Evolutionary conservation across 495 filamentous ascomycete species (phyloP).

Genomic region (Penicillium coprophilum): DNA sequence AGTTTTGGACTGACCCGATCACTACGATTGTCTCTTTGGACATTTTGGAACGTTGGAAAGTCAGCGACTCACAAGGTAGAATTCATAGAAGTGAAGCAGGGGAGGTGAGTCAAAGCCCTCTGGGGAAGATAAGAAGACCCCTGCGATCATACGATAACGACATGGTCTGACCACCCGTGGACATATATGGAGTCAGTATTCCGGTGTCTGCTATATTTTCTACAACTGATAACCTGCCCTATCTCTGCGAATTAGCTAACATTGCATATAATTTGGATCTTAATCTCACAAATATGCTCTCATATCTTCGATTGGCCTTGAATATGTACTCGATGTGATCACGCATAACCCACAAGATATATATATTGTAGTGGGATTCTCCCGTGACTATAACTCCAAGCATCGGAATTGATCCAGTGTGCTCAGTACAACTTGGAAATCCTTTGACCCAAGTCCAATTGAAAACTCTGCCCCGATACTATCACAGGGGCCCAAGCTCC

Average conservation of each 20-base stretch:
- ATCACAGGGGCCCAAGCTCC: constrained; percentile 33
- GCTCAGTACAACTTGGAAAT: constrained; percentile 6
- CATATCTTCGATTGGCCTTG: neutral
- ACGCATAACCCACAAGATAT: no score
- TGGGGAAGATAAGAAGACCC: constrained; percentile 20
- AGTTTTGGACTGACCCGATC: constrained; percentile 37
- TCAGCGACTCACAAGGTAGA: neutral
- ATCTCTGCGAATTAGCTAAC: no score
- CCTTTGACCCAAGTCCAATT: constrained; percentile 21
- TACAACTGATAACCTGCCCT: no score
- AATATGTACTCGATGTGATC: neutral
- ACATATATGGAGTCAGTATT: no score
- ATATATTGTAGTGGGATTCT: no score
- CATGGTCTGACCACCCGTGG: neutral
- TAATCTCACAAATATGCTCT: no score
- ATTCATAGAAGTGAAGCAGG: neutral
- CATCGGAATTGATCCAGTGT: constrained; percentile 1
- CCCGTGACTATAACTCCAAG: constrained; percentile 1
- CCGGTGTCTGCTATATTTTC: no score
- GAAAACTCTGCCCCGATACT: constrained; percentile 20
- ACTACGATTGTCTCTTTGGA: constrained; percentile 43
- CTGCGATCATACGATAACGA: constrained; percentile 17
- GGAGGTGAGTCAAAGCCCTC: constrained; percentile 17
- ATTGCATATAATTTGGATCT: no score
- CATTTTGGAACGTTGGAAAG: constrained; percentile 16